A percentile compares a stretch with the other conserved stretches of the same genome.
phyloP scores from a whole-genome alignment of 2,329 filamentous ascomycete genomes.

The Fusarium sp. region DNA sequence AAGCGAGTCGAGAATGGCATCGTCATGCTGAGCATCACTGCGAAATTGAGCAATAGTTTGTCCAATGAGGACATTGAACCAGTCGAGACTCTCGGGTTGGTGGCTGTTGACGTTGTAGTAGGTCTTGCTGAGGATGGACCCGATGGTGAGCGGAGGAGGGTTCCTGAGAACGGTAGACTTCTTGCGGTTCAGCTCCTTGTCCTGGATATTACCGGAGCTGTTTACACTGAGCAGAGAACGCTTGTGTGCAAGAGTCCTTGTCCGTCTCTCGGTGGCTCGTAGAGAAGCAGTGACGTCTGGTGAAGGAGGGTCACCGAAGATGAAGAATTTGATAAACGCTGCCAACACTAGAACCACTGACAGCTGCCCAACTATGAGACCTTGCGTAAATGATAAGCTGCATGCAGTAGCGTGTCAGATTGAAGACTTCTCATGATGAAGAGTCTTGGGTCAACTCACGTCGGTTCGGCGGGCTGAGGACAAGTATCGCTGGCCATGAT shows the following conservation, averaged over 20 bases:
- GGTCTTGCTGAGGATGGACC: constrained; percentile 92
- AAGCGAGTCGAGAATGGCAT: constrained; percentile 85
- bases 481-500: constrained; percentile 55
- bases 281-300: constrained; percentile 81
- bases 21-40: constrained; percentile 89
- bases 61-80: constrained; percentile 97
- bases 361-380: constrained; percentile 90
- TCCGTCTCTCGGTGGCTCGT: constrained; percentile 77
- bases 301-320: constrained; percentile 92
- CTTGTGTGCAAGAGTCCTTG: constrained; percentile 78
- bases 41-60: constrained; percentile 97
- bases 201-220: constrained; percentile 53
- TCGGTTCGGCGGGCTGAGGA: constrained; percentile 55
- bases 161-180: constrained; percentile 77
- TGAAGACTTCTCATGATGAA: constrained; percentile 10
- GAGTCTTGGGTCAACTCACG: constrained; percentile 43
- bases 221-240: constrained; percentile 74
- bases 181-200: constrained; percentile 65
- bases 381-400: constrained; percentile 90
- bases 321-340: constrained; percentile 99
- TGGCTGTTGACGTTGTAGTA: constrained; percentile 97
- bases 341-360: constrained; percentile 91
- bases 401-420: constrained; percentile 4
- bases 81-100: constrained; percentile 95
- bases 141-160: constrained; percentile 82